Base-by-base conservation (phyloP, 345 rosid genomes). In the Ceriops decandra region DNA sequence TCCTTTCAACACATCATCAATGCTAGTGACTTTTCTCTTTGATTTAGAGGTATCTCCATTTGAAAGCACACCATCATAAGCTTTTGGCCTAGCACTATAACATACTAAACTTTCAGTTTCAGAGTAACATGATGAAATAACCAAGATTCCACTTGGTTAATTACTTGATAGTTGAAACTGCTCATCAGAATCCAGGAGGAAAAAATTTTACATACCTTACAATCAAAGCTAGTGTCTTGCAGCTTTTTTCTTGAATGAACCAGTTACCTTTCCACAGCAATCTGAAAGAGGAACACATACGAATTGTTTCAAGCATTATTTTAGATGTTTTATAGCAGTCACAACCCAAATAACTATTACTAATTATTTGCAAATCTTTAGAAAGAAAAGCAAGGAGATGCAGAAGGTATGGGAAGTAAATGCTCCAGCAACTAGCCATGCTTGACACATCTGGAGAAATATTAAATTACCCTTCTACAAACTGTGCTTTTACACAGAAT, bases 181-280 rank as follows among this genome's bases (percentile, higher is more conserved):
- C 62, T 32, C 59, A 72, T 68, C 64, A 63, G 46, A 52, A 62
- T 60, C 24, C 62, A 30, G 53, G 35, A 16, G 69, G 77, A 31
- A 38, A 38, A 79, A 52, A 51, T 1, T 65, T 62, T 61, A 71
- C 31, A 54, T 88, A 95, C 99, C 97, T 91, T 78, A 95, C 81
- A 0, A 90, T 86, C 80, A 82, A 72, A 49, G 96, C 80, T 77
- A 95, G 93, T 70, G 92, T 95, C 88, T 85, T 90, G 82, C 97
- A 95, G 81, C 99, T 90, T 81, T 87, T 91, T 83, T 95, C 99
- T 76, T 95, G 97, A 63, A 91, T 77, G 81, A 87, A 95, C 95
- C 96, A 95, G 68, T 91, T 95, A 61, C 93, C 98, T 80, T 88
- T 95, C 88, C 87, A 88, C 19, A 91, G 92, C 87, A 95, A 83